Percentiles rank a stretch among this genome's conserved stretches.
phyloP scores from a whole-genome alignment of 441 rosid genomes.

The Corymbia calophylla region DNA sequence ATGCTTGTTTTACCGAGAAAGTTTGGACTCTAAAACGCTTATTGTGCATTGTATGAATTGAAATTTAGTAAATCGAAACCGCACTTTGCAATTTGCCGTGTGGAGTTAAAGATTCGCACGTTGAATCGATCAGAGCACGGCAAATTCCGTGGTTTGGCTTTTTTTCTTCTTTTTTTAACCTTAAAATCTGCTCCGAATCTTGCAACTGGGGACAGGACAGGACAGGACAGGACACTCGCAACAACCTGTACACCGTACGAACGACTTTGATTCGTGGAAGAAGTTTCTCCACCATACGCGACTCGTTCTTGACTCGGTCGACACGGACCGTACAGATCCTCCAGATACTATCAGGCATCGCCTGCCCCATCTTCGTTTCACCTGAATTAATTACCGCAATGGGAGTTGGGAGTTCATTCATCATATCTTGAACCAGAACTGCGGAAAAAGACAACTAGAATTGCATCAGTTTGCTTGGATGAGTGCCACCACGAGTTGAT shows the following conservation, averaged over 20 bases:
- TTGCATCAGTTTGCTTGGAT: neutral
- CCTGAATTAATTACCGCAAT: neutral
- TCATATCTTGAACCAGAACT: neutral
- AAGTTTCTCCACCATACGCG: neutral
- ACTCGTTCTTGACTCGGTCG: neutral
- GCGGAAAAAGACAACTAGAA: neutral
- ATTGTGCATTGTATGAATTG: accelerated
- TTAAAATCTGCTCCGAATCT: neutral
- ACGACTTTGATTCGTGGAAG: neutral
- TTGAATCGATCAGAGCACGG: neutral
- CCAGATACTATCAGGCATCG: neutral
- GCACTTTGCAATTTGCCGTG: neutral
- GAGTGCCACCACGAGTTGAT: neutral
- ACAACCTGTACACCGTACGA: neutral
- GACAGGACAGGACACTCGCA: neutral
- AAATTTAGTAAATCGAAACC: neutral
- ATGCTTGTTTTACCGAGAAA: neutral
- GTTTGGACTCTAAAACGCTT: neutral
- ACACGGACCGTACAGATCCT: neutral
- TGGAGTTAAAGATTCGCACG: neutral
- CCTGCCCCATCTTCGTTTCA: neutral
- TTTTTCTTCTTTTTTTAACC: neutral
- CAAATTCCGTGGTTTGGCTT: neutral
- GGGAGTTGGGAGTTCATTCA: neutral
- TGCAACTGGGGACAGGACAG: neutral